Percentiles rank a stretch among this genome's conserved stretches.
These are phyloP conservation scores for Pseudomicrostroma phylloplanum DNA, from an alignment of 1,284 basidiomycete species.

Conservation along the genomic window DNA sequence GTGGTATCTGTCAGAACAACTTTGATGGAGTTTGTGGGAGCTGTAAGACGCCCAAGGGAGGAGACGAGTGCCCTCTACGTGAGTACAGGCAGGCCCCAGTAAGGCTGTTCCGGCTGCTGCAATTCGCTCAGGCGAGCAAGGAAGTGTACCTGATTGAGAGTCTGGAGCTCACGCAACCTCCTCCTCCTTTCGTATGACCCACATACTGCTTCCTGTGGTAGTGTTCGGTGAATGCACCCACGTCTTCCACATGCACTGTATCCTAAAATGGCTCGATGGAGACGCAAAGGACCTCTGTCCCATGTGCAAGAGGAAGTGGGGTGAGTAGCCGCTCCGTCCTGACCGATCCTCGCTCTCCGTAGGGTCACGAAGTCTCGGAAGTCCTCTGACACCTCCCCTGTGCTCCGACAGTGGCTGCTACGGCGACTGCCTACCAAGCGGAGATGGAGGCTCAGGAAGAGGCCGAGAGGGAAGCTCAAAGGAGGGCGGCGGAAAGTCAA, in stretches of 20 bases:
- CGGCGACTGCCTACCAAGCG: conserved; percentile 4
- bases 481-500: not conserved
- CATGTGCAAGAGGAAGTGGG: conserved; percentile 16
- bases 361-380: too few relatives aligned
- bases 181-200: not conserved
- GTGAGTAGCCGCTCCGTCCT: conserved; percentile 7
- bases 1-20: conserved; percentile 50
- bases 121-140: too few relatives aligned
- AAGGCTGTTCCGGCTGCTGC: too few relatives aligned
- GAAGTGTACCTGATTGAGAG: too few relatives aligned
- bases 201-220: conserved; percentile 15
- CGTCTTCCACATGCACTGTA: conserved; percentile 50
- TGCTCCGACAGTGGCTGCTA: not conserved
- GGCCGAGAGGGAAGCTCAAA: not conserved
- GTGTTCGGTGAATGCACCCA: conserved; percentile 48
- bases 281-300: conserved; percentile 12
- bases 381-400: not conserved
- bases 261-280: conserved; percentile 45
- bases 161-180: not conserved
- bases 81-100: conserved; percentile 18
- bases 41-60: conserved; percentile 37
- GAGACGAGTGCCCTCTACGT: conserved; percentile 43
- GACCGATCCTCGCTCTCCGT: too few relatives aligned
- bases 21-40: conserved; percentile 47
- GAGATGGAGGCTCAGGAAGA: conserved; percentile 2